These are phyloP conservation scores for maize (Zea mays) DNA, from an alignment of 176 grass and related monocot genomes.

Conservation along the genomic window DNA sequence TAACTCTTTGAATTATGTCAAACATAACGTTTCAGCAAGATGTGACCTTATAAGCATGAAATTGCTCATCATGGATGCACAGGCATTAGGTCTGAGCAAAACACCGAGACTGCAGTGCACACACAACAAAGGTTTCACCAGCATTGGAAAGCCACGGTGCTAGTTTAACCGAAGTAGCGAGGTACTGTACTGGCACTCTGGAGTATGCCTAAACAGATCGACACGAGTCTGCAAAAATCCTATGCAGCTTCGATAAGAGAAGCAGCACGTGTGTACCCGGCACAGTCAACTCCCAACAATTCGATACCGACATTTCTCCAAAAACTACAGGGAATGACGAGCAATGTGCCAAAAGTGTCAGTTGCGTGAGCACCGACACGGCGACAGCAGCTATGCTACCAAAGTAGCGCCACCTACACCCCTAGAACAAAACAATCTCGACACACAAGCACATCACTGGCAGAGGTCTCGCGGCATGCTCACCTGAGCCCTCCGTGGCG, in stretches of 20 bases:
- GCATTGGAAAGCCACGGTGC: not conserved
- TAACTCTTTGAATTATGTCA: not conserved
- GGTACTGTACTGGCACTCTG: not conserved
- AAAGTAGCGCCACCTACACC: constrained; percentile 1
- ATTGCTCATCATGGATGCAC: not conserved
- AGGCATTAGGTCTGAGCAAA: not conserved
- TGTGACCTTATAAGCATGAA: not conserved
- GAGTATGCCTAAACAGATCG: not conserved
- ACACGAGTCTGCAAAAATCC: not conserved
- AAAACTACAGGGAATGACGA: not conserved
- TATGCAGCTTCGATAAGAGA: not conserved
- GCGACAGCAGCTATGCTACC: not conserved
- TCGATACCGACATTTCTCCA: constrained; percentile 4
- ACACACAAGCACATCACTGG: not conserved
- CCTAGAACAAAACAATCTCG: constrained; percentile 22
- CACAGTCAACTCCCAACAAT: not conserved
- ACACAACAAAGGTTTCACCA: not conserved
- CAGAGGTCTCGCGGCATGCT: constrained; percentile 18
- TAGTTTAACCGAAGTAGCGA: not conserved
- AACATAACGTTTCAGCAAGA: not conserved
- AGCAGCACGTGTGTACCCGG: not conserved
- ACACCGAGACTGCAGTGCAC: not conserved
- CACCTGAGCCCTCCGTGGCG: too few species aligned
- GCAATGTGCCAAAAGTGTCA: constrained; percentile 24
- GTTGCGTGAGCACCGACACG: not conserved